Evolutionary conservation across 1,139 yeast genomes (phyloP), one percentile per base, ranked within the genome.

Genomic region (Candida smagusa): DNA sequence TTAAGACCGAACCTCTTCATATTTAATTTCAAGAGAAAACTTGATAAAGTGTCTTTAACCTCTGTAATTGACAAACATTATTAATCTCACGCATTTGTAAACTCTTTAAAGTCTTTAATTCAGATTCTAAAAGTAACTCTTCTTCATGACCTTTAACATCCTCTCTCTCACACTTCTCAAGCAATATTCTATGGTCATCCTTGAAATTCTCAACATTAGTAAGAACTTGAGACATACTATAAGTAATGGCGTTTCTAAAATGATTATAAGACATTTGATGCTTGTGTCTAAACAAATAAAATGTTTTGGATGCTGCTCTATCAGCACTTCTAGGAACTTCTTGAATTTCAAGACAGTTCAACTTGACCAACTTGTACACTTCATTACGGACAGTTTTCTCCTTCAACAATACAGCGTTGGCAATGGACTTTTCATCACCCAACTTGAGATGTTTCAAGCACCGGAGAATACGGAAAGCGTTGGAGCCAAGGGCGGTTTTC

Each of bases 261-360:
- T 55, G 63, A 41, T 81, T 78, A 68, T 79, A 80, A 47, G 84
- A 73, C 26, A 81, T 53, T 40, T 75, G 75, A 41, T 81, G 80
- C 38, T 79, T 79, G 49, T 82, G 85, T 56, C 88, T 77, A 72
- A 88, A 92, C 33, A 92, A 72, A 54, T 80, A 92, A 33, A 84
- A 84, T 1, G 97, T 84, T 49, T 95, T 80, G 30, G 88, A 81
- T 0, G 97, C 96, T 2, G 96, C 92, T 46, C 98, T 74, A 58
- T 90, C 97, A 24, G 82, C 84, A 26, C 95, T 84, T 53, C 94
- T 77, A 7, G 98, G 97, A 24, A 92, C 85, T 63, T 94, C 98
- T 59, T 92, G 97, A 32, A 84, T 73, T 56, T 84, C 89, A 21
- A 83, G 62, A 12, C 81, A 69, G 48, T 82, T 81, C 48, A 77